Conservation (phyloP, 352 stramenopile species). For the Phytopythium helicoides region DNA sequence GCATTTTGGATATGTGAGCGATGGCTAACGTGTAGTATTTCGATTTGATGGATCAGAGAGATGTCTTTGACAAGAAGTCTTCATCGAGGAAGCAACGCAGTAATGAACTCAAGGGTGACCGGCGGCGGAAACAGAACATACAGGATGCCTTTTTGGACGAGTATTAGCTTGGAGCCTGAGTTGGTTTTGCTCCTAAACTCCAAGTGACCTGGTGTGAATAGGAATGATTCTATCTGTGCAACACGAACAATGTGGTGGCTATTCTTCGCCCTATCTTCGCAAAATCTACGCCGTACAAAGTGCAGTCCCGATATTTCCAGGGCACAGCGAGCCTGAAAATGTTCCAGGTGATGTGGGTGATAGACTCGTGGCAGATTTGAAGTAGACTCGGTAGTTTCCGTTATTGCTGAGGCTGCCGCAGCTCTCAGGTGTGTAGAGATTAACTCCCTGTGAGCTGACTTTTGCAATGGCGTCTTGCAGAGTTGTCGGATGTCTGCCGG, state of each 20-base stretch:
- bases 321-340: conserved; percentile 1
- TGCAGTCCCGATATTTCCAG: neutral
- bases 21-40: conserved; percentile 1
- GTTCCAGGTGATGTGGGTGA: conserved; percentile 26
- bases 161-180: neutral
- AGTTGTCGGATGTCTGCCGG: conserved; percentile 65
- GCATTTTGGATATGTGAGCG: too few species aligned
- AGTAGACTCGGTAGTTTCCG: conserved; percentile 56
- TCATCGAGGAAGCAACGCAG: conserved; percentile 67
- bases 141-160: neutral
- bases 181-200: neutral
- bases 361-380: conserved; percentile 37
- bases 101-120: conserved; percentile 78
- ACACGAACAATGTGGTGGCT: too few species aligned
- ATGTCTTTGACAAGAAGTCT: conserved; percentile 84
- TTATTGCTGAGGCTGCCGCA: conserved; percentile 32
- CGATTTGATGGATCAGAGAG: conserved; percentile 29
- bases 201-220: neutral
- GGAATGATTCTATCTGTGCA: too few species aligned
- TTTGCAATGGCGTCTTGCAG: conserved; percentile 50
- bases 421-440: conserved; percentile 48
- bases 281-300: conserved; percentile 4
- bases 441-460: conserved; percentile 18
- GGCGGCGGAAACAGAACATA: conserved; percentile 45
- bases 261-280: neutral